Evolutionary conservation across 2,329 filamentous ascomycete species (phyloP), one percentile per base, ranked within the genome.

Genomic region (Alternaria sp.): DNA sequence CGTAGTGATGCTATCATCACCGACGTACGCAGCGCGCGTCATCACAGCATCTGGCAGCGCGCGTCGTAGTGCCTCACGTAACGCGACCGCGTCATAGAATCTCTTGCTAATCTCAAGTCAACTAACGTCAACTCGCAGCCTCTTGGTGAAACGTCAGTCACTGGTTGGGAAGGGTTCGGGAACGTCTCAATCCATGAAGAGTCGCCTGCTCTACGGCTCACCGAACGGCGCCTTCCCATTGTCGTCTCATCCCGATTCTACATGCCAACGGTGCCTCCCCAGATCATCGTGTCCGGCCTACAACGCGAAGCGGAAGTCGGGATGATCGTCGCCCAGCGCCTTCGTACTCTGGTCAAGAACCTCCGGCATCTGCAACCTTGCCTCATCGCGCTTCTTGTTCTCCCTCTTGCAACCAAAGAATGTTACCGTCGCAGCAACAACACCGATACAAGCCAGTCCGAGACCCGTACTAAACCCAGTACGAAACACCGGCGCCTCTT

Each of bases 321-420:
- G 85, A 71, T 88, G 85, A 36, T 79, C 74, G 61, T 85, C 84
- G 0, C 85, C 85, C n/a, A 87, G 68, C 49, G 82, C 79, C 21
- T 75, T 73, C 32, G 67, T 49, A 30, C 59, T 70, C 17, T 60
- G 50, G 8, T 69, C 68, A 12, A 66, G 52, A 2, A 59, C 64
- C 3, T 53, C 52, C 19, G 69, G 66, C 56, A 81, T 74, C 68
- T 85, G 78, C 60, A 82, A 81, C 10, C 77, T 80, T 3, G 81
- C 82, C 5, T 79, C 73, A 1, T 78, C 81, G 5, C 85, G 76
- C 9, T 79, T 67, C 28, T 75, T 79, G 71, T 88, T 88, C 74
- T 87, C 86, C 58, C 77, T 80, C 25, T 74, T 50, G 66, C 84
- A 85, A 61, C 87, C 87, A 12, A 79, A 36, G 52, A 87, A 83